Base-by-base conservation (phyloP, 371 early-diverging fungal species). In the Batrachochytrium dendrobatidis region DNA sequence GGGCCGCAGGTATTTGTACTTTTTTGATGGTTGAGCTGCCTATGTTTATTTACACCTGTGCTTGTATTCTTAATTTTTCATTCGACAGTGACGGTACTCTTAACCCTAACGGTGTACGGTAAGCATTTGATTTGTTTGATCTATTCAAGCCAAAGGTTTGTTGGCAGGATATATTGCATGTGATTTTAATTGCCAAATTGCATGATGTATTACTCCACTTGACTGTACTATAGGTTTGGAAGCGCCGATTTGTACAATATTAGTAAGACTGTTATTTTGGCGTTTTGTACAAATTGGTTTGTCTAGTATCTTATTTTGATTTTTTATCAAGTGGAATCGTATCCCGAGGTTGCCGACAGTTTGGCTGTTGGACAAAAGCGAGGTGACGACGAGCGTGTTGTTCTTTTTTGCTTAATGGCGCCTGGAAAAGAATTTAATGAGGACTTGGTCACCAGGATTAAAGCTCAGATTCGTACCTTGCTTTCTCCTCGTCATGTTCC, bases 401-500 rank as follows among this genome's bases (percentile, higher is more conserved):
- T 94, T 7, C 67, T 97, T 69, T 96, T 96, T 70, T 63, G 89
- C 55, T 88, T 90, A 69, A 81, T 94, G 83, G 85, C 56, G 24
- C 56, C 67, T 58, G 71, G 75, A 67, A 67, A 82, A 64, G 59
- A 76, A 76, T 34, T 84, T 74, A 63, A 79, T 66, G 67, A 80
- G 70, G 80, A 87, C 73, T 55, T 89, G 73, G 61, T 83, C 71
- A 56, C 81, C 74, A 64, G 71, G 72, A 58, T 81, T 77, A 72
- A 83, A 77, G 32, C 68, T 0, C 80, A 81, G 43, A 94, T 98
- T 56, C 83, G 94, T n/a, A 71, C 73, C 53, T 84, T 88, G 63
- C 75, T 96, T 33, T 91, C 90, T 39, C 89, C 95, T 24, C 75
- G 95, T 7, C 98, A 98, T 68, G 95, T 96, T 1, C 98, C 98